A percentile compares a stretch with the other conserved stretches of the same genome.
Conservation (phyloP, 805 yeast species). For the Lachancea nothofagi region DNA sequence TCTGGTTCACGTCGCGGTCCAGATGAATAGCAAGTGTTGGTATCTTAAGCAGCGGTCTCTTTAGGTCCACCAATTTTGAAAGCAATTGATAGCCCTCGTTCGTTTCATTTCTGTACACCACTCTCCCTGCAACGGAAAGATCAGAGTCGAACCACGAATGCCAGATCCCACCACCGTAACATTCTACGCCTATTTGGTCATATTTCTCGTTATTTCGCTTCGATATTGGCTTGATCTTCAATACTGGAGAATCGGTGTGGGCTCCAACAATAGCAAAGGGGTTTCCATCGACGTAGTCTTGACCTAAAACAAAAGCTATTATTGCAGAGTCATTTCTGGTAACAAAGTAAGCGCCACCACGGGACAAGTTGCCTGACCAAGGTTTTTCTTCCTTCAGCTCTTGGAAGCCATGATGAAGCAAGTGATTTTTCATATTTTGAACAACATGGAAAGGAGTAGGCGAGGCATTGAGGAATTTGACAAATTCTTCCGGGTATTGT, state of each 20-base stretch:
- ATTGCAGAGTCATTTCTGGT: slow-evolving; percentile 87
- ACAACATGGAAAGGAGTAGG: slow-evolving; percentile 97
- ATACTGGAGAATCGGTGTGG: slow-evolving; percentile 90
- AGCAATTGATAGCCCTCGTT: slow-evolving; percentile 41
- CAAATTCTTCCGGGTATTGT: slow-evolving; percentile 46
- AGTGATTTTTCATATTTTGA: slow-evolving; percentile 49
- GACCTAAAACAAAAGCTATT: slow-evolving; percentile 81
- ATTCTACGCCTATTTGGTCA: slow-evolving; percentile 86
- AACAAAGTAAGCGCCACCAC: slow-evolving; percentile 69
- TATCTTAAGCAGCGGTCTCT: slow-evolving; percentile 79
- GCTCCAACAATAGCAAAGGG: slow-evolving; percentile 91
- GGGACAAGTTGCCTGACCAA: slow-evolving; percentile 56
- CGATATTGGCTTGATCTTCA: slow-evolving; percentile 84
- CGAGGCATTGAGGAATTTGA: slow-evolving; percentile 72
- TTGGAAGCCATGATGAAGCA: slow-evolving; percentile 58
- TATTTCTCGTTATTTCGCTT: slow-evolving; percentile 66
- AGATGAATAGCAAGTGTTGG: slow-evolving; percentile 94
- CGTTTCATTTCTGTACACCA: slow-evolving; percentile 47
- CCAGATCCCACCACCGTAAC: slow-evolving; percentile 95
- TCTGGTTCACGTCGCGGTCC: slow-evolving; percentile 65
- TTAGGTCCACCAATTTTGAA: slow-evolving; percentile 67
- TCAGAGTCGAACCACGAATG: slow-evolving; percentile 98
- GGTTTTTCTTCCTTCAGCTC: slow-evolving; percentile 65
- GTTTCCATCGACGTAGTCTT: slow-evolving; percentile 64
- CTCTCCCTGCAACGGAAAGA: slow-evolving; percentile 86